Evolutionary conservation across 345 rosid genomes (phyloP).

Genomic region (Syzygium jambos): DNA sequence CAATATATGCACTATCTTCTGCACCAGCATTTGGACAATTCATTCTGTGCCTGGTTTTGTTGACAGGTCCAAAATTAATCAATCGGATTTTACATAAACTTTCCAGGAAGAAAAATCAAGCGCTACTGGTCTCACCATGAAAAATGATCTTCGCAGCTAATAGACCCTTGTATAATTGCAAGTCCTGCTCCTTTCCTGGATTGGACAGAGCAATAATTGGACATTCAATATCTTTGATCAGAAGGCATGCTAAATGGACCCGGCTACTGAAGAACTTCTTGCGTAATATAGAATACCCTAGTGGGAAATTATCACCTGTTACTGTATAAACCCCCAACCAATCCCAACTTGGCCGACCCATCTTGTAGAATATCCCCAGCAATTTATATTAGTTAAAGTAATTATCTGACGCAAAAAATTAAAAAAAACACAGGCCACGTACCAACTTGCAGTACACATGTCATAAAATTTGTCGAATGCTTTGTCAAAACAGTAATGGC

Average conservation of each 20-base stretch:
- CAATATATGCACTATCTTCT: slow-evolving; percentile 34
- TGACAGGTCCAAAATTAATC: background rate
- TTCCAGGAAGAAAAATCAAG: background rate
- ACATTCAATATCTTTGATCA: background rate
- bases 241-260: background rate
- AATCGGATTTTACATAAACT: background rate
- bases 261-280: background rate
- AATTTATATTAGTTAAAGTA: background rate
- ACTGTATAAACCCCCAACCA: background rate
- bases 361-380: background rate
- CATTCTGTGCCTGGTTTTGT: slow-evolving; percentile 52
- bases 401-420: background rate
- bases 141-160: slow-evolving; percentile 75
- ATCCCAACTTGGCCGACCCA: background rate
- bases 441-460: slow-evolving; percentile 68
- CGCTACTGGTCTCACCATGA: slow-evolving; percentile 27
- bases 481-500: slow-evolving; percentile 61
- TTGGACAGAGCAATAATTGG: background rate
- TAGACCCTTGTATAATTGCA: slow-evolving; percentile 46
- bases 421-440: background rate
- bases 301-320: background rate
- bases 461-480: slow-evolving; percentile 67
- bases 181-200: slow-evolving; percentile 52
- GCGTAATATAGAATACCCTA: background rate
- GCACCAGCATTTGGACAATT: slow-evolving; percentile 43